These are phyloP conservation scores for Diaporthe nobilis DNA, from an alignment of 2,329 filamentous ascomycete species.

Conservation along the genomic window DNA sequence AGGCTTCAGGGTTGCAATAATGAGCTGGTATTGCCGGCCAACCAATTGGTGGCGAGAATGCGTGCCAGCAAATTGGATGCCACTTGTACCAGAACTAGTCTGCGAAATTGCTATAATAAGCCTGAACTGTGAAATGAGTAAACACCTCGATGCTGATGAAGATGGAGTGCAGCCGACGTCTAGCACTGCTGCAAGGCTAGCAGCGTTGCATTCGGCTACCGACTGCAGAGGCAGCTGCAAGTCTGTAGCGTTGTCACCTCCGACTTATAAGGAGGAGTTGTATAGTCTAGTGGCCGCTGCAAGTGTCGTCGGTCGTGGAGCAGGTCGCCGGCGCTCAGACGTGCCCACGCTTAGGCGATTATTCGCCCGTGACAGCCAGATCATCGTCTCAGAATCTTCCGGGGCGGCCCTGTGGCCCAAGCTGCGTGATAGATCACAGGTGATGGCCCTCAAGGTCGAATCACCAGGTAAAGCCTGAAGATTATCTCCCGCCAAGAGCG, in stretches of 20 bases:
- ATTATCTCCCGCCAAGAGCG: conserved; percentile 14
- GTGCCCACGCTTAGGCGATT: conserved; percentile 23
- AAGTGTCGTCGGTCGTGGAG: conserved; percentile 9
- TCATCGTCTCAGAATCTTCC: conserved; percentile 16
- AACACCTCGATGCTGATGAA: conserved; percentile 1
- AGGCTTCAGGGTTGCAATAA: conserved; percentile 23
- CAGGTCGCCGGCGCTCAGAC: conserved; percentile 26
- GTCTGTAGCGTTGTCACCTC: conserved; percentile 1
- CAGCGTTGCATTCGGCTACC: conserved; percentile 36
- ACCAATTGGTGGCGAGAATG: conserved; percentile 15
- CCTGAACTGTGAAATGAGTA: conserved; percentile 3
- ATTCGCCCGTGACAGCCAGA: conserved; percentile 28
- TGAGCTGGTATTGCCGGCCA: not conserved
- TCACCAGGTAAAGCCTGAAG: conserved; percentile 17
- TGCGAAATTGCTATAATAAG: conserved; percentile 11
- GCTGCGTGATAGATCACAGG: conserved; percentile 17
- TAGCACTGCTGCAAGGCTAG: conserved; percentile 15
- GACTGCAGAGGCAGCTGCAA: conserved; percentile 32
- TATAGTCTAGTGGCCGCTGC: conserved; percentile 1
- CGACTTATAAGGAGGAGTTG: not conserved
- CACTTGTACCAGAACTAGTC: not conserved
- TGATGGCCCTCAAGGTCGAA: not conserved
- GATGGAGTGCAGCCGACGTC: not conserved
- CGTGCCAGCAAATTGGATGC: conserved; percentile 27
- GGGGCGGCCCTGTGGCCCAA: conserved; percentile 27